Evolutionary conservation across 345 rosid genomes (phyloP), one percentile per base, ranked within the genome.

Genomic region (Brassica juncea): DNA sequence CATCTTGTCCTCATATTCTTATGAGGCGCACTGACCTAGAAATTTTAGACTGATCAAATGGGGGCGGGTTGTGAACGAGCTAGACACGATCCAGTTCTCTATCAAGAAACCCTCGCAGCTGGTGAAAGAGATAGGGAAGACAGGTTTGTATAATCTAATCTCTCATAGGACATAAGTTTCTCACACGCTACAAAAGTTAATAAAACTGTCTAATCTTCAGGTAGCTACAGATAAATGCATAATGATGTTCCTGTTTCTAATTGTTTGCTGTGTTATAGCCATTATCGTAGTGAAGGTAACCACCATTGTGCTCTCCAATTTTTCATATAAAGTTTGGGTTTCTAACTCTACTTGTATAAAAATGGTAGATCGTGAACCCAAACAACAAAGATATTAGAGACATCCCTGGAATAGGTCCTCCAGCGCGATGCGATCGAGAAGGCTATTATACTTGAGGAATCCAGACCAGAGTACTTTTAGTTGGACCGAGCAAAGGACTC

Each of bases 161-260:
- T 49, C 65, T 62, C 60, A 23, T 0, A 8, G 42, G 3, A 67
- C 59, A 30, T 3, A 1, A 9, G 42, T n/a, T 61, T 58, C 60
- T 61, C 11, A 55, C 44, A 72, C 23, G n/a, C 25, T 27, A 8
- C n/a, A 23, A 59, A 60, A 60, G 39, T n/a, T 27, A 39, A 59
- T 25, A 60, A 58, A 37, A n/a, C 11, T 11, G 44, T 39, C 59
- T 23, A 35, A 58, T 68, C 2, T 6, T 10, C 68, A 94, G 97
- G 97, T 94, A 72, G 99, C 99, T 9, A 89, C 99, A 0, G 97
- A 92, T 82, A 94, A 91, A 88, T 94, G 99, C 89, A 27, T 94
- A 67, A 94, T 94, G 99, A 82, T 88, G 11, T 94, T 94, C 81
- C 84, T 92, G n/a, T 83, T 94, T 76, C 97, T 94, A 61, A 88